phyloP scores from a whole-genome alignment of 225 moss, liverwort and hornwort genomes.

The Climacium dendroides region DNA sequence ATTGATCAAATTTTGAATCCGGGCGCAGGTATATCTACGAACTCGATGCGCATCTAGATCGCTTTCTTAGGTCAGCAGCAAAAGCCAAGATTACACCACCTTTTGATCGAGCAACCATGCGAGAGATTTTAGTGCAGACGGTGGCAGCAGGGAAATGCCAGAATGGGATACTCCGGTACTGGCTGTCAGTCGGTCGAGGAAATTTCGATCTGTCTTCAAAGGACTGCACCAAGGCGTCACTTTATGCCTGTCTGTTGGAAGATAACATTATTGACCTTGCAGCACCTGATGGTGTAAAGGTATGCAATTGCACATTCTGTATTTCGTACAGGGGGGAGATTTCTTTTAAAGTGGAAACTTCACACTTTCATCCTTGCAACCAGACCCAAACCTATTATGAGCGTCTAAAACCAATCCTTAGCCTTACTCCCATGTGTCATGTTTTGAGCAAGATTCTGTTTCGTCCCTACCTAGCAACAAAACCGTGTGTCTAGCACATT shows the following conservation, averaged over 20 bases:
- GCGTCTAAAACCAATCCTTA: background rate
- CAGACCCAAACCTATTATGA: background rate
- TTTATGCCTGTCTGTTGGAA: constrained; percentile 53
- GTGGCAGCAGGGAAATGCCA: constrained; percentile 53
- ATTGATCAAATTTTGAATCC: background rate
- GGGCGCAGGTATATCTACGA: constrained; percentile 71
- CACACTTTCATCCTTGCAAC: background rate
- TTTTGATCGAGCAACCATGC: constrained; percentile 49
- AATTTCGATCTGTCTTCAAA: constrained; percentile 50
- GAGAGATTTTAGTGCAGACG: constrained; percentile 73
- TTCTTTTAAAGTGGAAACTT: background rate
- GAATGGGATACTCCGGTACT: constrained; percentile 66
- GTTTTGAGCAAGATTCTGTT: background rate
- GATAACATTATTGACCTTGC: background rate
- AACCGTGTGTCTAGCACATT: background rate
- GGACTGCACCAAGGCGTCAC: constrained; percentile 39
- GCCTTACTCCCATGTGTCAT: background rate
- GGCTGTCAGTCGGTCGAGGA: constrained; percentile 86
- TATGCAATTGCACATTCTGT: background rate
- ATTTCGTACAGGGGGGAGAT: background rate
- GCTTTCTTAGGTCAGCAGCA: constrained; percentile 64
- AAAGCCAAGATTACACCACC: constrained; percentile 70
- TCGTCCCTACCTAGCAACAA: background rate
- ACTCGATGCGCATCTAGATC: constrained; percentile 82
- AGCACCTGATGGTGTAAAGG: constrained; percentile 21